Base-by-base conservation (phyloP, 805 yeast genomes). In the Cyberlindnera lachancei region DNA sequence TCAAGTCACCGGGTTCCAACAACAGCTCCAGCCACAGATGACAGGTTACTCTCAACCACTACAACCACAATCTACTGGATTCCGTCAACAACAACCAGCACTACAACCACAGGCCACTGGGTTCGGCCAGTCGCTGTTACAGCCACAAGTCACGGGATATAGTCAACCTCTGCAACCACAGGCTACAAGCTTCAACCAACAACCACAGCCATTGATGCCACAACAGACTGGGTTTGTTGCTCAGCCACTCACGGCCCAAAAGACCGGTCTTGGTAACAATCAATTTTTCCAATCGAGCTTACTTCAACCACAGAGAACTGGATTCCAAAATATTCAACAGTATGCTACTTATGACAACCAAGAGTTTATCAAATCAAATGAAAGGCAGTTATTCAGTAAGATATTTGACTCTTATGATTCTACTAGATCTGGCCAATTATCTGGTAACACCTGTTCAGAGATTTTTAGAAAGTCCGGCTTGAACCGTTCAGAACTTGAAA, bases 391-490 rank as follows among this genome's bases (percentile, higher is more conserved):
- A 36, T 90, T 88, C 59, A 94, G 83, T 49, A 83, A 79, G 30
- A 84, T 90, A 37, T 90, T 92, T 61, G 71, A 69, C 34, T 87
- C 92, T 25, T 90, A 95, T 86, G 96, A 88, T 50, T 63, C 74
- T 12, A 50, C 63, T 25, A 68, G 68, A 29, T 61, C 63, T 27
- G 97, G 97, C 0, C 73, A 59, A 41, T 66, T 90, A 38, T 80
- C 77, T 36, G 95, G 96, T 12, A 73, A 73, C 17, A 75, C 79
- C 10, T 96, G 96, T 2, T 83, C 90, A 32, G 75, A 75, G 35
- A 79, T 92, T 29, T 87, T 92, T 56, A 79, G 92, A 34, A 90
- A 92, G 59, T 82, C 95, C 15, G 97, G 97, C 3, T 71, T 92
- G 44, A 68, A 78, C 35, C 76, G 96, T 56, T 66, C 75, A 5